phyloP scores from a whole-genome alignment of 225 moss, liverwort and hornwort genomes.

The Lunularia cruciata region DNA sequence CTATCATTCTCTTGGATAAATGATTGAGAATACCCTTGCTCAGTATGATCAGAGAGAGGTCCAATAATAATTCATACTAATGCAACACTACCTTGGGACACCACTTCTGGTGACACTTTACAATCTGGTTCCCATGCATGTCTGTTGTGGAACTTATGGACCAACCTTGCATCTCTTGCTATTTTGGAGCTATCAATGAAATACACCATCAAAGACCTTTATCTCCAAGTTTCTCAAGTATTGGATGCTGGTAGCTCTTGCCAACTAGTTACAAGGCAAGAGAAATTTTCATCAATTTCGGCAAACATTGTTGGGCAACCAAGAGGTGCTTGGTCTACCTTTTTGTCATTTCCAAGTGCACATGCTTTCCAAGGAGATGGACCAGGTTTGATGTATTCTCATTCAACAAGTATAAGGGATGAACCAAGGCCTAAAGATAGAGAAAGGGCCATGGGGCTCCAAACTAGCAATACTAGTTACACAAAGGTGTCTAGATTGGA shows the following conservation, averaged over 20 bases:
- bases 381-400: no score
- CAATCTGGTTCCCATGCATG: neutral
- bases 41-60: neutral
- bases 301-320: neutral
- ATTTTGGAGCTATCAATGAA: no score
- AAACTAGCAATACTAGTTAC: neutral
- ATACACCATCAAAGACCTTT: neutral
- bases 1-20: neutral
- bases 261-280: no score
- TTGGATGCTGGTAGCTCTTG: no score
- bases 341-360: no score
- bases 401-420: neutral
- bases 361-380: no score
- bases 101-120: neutral
- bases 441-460: no score
- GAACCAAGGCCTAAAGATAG: neutral
- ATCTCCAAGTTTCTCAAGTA: no score
- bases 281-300: neutral
- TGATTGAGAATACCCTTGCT: constrained; percentile 16
- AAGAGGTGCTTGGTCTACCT: neutral
- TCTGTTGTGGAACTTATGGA: neutral
- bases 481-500: neutral
- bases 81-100: no score
- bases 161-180: no score
- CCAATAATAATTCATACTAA: neutral